A percentile compares a stretch with the other conserved stretches of the same genome.
These are phyloP conservation scores for Metschnikowia koreensis DNA, from an alignment of 805 yeast species.

Conservation along the genomic window DNA sequence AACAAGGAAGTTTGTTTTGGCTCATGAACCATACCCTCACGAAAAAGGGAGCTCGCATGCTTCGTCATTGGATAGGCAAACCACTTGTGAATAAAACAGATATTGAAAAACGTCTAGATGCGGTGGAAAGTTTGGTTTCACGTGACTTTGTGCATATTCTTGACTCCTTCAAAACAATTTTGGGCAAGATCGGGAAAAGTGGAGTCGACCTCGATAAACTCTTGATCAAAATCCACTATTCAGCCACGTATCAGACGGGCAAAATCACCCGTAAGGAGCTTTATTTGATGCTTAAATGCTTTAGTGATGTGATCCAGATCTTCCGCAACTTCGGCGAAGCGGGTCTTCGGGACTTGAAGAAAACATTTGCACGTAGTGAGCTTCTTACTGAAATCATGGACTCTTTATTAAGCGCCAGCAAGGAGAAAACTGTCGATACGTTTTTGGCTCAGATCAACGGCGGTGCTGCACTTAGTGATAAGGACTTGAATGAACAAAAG, in stretches of 20 bases:
- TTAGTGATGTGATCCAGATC: slow-evolving; percentile 34
- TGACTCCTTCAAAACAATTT: slow-evolving; percentile 28
- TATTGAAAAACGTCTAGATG: slow-evolving; percentile 62
- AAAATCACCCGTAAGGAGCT: slow-evolving; percentile 59
- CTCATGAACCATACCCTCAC: slow-evolving; percentile 79
- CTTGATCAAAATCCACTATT: slow-evolving; percentile 58
- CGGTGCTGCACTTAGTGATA: slow-evolving; percentile 49
- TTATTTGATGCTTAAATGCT: slow-evolving; percentile 48
- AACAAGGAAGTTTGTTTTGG: slow-evolving; percentile 75
- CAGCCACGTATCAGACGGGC: slow-evolving; percentile 27
- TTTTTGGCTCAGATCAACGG: slow-evolving; percentile 53
- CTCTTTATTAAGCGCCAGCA: slow-evolving; percentile 33
- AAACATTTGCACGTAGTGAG: slow-evolving; percentile 27
- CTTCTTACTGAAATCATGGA: slow-evolving; percentile 39
- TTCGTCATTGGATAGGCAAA: slow-evolving; percentile 69
- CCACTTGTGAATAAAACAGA: slow-evolving; percentile 59
- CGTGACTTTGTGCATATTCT: slow-evolving; percentile 31
- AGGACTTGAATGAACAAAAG: slow-evolving; percentile 44
- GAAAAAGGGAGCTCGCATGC: slow-evolving; percentile 64
- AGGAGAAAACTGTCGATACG: slow-evolving; percentile 28
- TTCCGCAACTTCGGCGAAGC: slow-evolving; percentile 17
- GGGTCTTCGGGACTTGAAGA: slow-evolving; percentile 10
- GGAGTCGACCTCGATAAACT: slow-evolving; percentile 59
- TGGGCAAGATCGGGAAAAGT: slow-evolving; percentile 27
- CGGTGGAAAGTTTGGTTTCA: slow-evolving; percentile 38